Evolutionary conservation across 2,329 filamentous ascomycete genomes (phyloP).

Genomic region (Colletotrichum higginsianum): DNA sequence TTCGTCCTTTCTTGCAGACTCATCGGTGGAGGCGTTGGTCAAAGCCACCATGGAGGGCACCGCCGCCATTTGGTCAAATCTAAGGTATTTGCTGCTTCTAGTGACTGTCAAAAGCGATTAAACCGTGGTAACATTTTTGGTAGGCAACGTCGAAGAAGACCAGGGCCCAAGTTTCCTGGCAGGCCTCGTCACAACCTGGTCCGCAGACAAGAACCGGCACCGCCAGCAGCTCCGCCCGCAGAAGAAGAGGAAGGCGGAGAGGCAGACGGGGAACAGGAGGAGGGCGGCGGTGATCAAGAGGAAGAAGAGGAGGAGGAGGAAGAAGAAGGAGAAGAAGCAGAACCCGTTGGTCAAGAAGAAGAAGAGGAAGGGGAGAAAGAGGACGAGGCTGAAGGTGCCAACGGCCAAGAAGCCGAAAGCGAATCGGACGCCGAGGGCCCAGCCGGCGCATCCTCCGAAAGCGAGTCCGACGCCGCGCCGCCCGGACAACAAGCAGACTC

Average conservation of each 20-base stretch:
- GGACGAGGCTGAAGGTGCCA: neutral
- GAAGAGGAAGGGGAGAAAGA: neutral
- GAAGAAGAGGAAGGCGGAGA: slow-evolving; percentile 17
- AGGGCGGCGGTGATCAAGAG: slow-evolving; percentile 1
- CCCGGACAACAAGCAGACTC: slow-evolving; percentile 9
- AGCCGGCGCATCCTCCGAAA: slow-evolving; percentile 12
- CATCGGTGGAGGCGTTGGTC: neutral
- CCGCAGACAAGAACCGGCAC: slow-evolving; percentile 4
- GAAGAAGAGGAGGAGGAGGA: slow-evolving; percentile 9
- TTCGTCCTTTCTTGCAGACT: neutral
- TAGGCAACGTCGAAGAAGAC: slow-evolving; percentile 32
- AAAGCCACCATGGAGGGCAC: slow-evolving; percentile 31
- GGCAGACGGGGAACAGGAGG: slow-evolving; percentile 30
- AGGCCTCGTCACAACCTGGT: slow-evolving; percentile 33
- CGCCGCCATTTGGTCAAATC: slow-evolving; percentile 22
- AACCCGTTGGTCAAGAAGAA: neutral
- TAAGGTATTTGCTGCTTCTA: neutral
- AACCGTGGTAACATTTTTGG: neutral
- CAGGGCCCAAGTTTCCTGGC: slow-evolving; percentile 26
- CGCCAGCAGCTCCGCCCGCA: neutral
- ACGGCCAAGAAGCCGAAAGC: slow-evolving; percentile 4
- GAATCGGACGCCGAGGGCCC: slow-evolving; percentile 6
- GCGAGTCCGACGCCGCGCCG: slow-evolving; percentile 12
- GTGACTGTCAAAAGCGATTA: no score
- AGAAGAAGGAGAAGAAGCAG: neutral